These are phyloP conservation scores for Trifolium dubium DNA, from an alignment of 306 rosid species.

Conservation along the genomic window DNA sequence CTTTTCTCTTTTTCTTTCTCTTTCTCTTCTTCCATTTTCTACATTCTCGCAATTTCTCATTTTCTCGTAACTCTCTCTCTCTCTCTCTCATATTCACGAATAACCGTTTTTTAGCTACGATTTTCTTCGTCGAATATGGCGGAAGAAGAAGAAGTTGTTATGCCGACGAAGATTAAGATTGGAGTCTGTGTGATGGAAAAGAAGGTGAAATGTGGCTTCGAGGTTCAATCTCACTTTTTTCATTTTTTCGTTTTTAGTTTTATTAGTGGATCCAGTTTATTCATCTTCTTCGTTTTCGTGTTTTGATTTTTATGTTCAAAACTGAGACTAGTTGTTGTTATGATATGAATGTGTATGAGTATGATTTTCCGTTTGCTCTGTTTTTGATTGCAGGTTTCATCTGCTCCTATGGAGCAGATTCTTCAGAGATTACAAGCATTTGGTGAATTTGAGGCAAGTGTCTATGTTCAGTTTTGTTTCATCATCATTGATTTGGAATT, in stretches of 20 bases:
- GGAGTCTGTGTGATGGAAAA: slow-evolving; percentile 99
- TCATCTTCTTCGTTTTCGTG: slow-evolving; percentile 17
- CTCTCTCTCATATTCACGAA: neutral
- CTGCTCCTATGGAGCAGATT: slow-evolving; percentile 94
- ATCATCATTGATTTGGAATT: slow-evolving; percentile 36
- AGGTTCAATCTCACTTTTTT: slow-evolving; percentile 56
- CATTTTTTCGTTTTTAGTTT: neutral
- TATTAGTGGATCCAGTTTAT: slow-evolving; percentile 37
- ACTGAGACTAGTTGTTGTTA: slow-evolving; percentile 29
- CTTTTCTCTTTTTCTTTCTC: neutral
- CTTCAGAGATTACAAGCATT: slow-evolving; percentile 78
- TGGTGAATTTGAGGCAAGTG: slow-evolving; percentile 88
- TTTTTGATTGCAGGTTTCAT: slow-evolving; percentile 62
- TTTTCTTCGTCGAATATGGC: slow-evolving; percentile 32
- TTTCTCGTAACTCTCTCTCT: neutral
- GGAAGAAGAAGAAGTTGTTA: slow-evolving; percentile 33
- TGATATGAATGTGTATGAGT: slow-evolving; percentile 25
- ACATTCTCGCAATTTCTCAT: slow-evolving; percentile 15
- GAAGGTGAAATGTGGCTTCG: slow-evolving; percentile 98
- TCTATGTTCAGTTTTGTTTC: slow-evolving; percentile 3
- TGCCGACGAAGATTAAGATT: slow-evolving; percentile 61
- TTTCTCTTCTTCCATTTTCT: neutral
- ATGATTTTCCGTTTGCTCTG: slow-evolving; percentile 39
- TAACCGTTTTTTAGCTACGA: slow-evolving; percentile 16
- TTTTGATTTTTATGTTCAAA: slow-evolving; percentile 11